These are phyloP conservation scores for Solanum megistacrolobum DNA, from an alignment of 257 asterid species.

Conservation along the genomic window DNA sequence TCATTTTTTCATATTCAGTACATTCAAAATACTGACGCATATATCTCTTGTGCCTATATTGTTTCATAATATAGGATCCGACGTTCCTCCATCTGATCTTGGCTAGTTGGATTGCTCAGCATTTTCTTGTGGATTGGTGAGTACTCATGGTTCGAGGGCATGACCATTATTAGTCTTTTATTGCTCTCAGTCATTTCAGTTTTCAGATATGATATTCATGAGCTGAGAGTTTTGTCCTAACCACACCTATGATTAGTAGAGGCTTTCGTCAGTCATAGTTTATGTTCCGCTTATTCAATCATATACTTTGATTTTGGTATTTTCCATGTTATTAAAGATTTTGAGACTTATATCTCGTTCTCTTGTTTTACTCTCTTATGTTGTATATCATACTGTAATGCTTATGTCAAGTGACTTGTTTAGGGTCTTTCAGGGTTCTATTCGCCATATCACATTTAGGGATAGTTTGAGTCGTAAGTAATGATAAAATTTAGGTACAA, in stretches of 20 bases:
- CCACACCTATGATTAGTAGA: not conserved
- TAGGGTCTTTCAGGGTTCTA: not conserved
- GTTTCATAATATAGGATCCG: too few species aligned
- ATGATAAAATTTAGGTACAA: too few species aligned
- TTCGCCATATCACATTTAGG: not conserved
- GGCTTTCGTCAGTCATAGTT: not conserved
- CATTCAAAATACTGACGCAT: not conserved
- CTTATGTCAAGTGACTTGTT: not conserved
- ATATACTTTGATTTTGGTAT: not conserved
- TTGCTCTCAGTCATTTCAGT: not conserved
- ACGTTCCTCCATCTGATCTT: not conserved
- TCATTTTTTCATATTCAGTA: not conserved
- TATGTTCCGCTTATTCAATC: not conserved
- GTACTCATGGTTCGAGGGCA: not conserved
- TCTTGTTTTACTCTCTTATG: not conserved
- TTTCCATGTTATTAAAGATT: not conserved
- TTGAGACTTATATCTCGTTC: not conserved
- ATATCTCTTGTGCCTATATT: not conserved
- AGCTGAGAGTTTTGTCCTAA: not conserved
- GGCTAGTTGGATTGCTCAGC: not conserved
- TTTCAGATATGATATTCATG: not conserved
- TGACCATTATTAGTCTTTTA: not conserved
- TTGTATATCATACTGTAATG: not conserved
- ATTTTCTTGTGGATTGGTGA: not conserved
- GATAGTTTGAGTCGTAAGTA: not conserved